Base-by-base conservation (phyloP, 2,329 filamentous ascomycete species). In the Pseudogymnoascus sp. region DNA sequence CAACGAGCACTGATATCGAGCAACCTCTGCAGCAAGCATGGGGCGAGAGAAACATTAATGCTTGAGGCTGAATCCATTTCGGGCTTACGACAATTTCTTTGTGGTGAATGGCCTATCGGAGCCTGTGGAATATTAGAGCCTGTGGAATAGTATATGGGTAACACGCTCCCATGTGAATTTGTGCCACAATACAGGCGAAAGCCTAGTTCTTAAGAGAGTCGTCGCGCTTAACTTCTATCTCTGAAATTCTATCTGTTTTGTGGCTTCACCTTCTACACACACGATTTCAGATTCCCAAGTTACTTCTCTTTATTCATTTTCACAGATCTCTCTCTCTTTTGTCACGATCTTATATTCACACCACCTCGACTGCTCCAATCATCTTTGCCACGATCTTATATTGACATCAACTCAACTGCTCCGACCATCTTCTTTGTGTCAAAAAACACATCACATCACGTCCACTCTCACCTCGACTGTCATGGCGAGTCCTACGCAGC, bases 381-480 rank as follows among this genome's bases (percentile, higher is more conserved):
- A 19, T 19, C 19, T 19, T 19, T 19, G 19, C 19, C 19, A 19
- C 19, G 19, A 19, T 19, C 19, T 19, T 19, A 19, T 19, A 19
- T 19, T 19, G 19, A 19, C 19, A 19, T 19, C 19, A 19, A 19
- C 19, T 19, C 19, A 19, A 19, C 19, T 19, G 19, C 19, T 19
- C 19, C 19, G 19, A 19, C 19, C 19, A 19, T 19, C 19, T 19
- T 19, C 19, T 19, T 19, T 19, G 19, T 19, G 19, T 19, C 19
- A 19, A 19, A 19, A 19, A 31, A 70, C 16, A 87, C 86, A 66
- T 95, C 89, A 68, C 19, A 96, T 90, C 73, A 91, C 89, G 72
- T 96, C 92, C 72, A 97, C 97, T 19, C 37, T 43, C 33, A 5
- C 4, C 12, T 41, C 41, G 14, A 14, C 41, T 2, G 14, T 12